These are phyloP conservation scores for Camellia sinensis DNA, from an alignment of 148 eudicot species.

Conservation along the genomic window DNA sequence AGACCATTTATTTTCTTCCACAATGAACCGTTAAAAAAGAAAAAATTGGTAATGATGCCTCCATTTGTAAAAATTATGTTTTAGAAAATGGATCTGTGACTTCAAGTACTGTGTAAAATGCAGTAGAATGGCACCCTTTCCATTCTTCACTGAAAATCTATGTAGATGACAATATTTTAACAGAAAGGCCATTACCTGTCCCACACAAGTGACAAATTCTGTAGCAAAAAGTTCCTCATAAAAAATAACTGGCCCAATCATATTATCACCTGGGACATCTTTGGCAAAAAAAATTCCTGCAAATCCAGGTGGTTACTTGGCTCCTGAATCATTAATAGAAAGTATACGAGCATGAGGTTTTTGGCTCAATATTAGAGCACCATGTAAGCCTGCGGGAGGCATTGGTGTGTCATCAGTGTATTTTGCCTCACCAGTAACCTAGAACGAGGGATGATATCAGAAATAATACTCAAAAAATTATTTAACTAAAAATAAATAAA, in stretches of 20 bases:
- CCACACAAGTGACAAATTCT: slow-evolving; percentile 90
- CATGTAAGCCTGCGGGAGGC: slow-evolving; percentile 84
- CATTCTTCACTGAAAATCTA: neutral
- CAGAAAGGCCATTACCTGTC: slow-evolving; percentile 56
- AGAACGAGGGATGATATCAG: slow-evolving; percentile 10
- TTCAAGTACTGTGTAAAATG: neutral
- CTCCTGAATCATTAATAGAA: slow-evolving; percentile 75
- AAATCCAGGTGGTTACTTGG: slow-evolving; percentile 70
- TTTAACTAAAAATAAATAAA: neutral
- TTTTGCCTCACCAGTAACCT: slow-evolving; percentile 98
- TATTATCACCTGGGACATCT: slow-evolving; percentile 79
- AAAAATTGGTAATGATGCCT: neutral
- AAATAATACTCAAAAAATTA: neutral
- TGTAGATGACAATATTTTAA: neutral
- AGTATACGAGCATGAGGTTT: slow-evolving; percentile 96
- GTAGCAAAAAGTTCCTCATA: slow-evolving; percentile 97
- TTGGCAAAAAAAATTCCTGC: slow-evolving; percentile 80
- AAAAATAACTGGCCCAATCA: slow-evolving; percentile 61
- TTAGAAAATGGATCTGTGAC: neutral
- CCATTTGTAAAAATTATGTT: neutral
- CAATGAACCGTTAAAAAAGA: neutral
- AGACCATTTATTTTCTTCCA: neutral
- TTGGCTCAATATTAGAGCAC: slow-evolving; percentile 72
- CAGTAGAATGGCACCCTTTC: neutral
- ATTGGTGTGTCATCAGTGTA: slow-evolving; percentile 81